Evolutionary conservation across 164 flowering plant genomes (phyloP), one percentile per base, ranked within the genome.

Genomic region (Sextonia rubra): DNA sequence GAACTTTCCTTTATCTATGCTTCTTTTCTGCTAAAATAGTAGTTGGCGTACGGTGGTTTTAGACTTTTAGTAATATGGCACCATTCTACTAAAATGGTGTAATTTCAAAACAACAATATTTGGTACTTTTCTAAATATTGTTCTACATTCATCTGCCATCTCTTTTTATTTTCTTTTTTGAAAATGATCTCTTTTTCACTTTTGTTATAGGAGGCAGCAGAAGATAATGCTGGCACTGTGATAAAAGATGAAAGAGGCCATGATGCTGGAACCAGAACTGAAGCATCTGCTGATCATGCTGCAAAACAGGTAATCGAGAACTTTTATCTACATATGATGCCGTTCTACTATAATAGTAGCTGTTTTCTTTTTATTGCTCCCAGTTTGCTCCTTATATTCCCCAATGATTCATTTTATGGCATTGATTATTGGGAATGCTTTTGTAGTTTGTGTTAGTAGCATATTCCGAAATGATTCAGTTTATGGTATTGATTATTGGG

Each of bases 241-340:
- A 78, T 48, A 74, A 71, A 29, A 66, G 64, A 80, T 76, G 85
- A 83, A 71, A 70, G 73, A 73, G 80, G 32, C 66, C 74, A 73
- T 74, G 80, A 78, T 76, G 73, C 73, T 72, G 85, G 67, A 64
- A 30, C 61, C 12, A 12, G 71, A 71, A 77, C 58, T 22, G 75
- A 77, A 62, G 78, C 30, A 44, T 60, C 82, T 71, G 44, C 77
- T 24, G 76, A 75, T 72, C 74, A 78, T 71, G 66, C 8, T 15
- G 47, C 18, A 66, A 37, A 79, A 44, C 66, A 65, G 80, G 87
- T 82, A 76, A 58, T 66, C 32, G 65, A 22, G 2, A 27, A 56
- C 32, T 58, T 26, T 26, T 8, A 30, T 44, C 55, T 37, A 66
- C 69, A 20, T 32, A 32, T 37, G 44, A 29, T 64, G 26, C 20